Base-by-base conservation (phyloP, 768 basidiomycete genomes). In the Boletus reticulatus region DNA sequence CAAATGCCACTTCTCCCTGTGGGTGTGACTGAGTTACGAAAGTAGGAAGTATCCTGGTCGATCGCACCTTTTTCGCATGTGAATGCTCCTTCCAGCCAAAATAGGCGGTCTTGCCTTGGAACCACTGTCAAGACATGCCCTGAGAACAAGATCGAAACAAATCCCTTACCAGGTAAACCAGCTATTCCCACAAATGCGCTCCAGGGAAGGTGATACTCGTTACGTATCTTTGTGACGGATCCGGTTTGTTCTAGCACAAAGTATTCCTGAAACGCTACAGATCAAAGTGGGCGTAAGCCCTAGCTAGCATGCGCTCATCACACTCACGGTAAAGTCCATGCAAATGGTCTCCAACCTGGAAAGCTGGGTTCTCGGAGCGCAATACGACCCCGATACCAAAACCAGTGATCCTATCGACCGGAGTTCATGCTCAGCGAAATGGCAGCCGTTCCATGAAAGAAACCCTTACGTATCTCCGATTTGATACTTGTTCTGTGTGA, bases 1-100 rank as follows among this genome's bases (percentile, higher is more conserved):
- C 74, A 56, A 82, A 84, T 17, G 73, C 78, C 1, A 72, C 74
- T 55, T 84, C 79, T 9, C 82, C 82, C 73, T 78, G 27, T 29
- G 27, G 27, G 48, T 3, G 38, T 37, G 20, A 44, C 3, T 39
- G 38, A 44, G 43, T 17, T 17, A n/a, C 16, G 4, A 24, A 4
- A 17, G 24, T 10, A 4, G 6, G 24, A 17, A n/a, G 6, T 16
- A 16, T 8, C 6, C 14, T 4, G 16, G 6, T 24, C 43, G 4
- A 19, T 17, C 67, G 72, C 38, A 71, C 76, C 42, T 58, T 52
- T 42, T 64, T 58, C 32, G 51, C 59, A n/a, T 11, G 55, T 1
- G 62, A 45, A 42, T 58, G 16, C n/a, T 61, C 63, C 14, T 65
- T 58, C 62, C 59, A 62, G 7, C 48, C 53, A 7, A 42, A 57